A percentile compares a stretch with the other conserved stretches of the same genome.
Conservation (phyloP, 805 yeast species). For the Barnettozyma siamensis region DNA sequence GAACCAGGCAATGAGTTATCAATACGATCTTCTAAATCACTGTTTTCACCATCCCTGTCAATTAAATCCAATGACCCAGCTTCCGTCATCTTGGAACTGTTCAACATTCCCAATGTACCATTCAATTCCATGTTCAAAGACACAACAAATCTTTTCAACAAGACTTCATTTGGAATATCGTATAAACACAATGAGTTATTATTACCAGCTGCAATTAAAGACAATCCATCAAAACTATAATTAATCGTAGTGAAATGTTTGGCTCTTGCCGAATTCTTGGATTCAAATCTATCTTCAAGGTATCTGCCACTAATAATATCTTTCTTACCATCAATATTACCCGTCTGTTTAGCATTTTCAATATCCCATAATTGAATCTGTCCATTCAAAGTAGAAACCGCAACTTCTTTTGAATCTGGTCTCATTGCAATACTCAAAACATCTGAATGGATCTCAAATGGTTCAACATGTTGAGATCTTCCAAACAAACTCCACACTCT, state of each 20-base stretch:
- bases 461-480: conserved; percentile 83
- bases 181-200: conserved; percentile 87
- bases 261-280: conserved; percentile 77
- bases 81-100: conserved; percentile 79
- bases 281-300: conserved; percentile 71
- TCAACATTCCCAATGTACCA: conserved; percentile 76
- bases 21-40: conserved; percentile 76
- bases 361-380: conserved; percentile 79
- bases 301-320: conserved; percentile 88
- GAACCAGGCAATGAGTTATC: conserved; percentile 85
- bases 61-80: conserved; percentile 80
- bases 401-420: conserved; percentile 90
- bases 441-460: conserved; percentile 79
- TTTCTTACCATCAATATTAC: conserved; percentile 76
- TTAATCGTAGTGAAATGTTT: conserved; percentile 75
- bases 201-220: conserved; percentile 89
- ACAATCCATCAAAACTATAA: conserved; percentile 85
- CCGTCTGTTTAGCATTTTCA: conserved; percentile 72
- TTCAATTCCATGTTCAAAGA: conserved; percentile 87
- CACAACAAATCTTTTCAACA: conserved; percentile 74
- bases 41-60: conserved; percentile 80
- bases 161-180: conserved; percentile 83
- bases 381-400: conserved; percentile 86
- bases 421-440: conserved; percentile 77
- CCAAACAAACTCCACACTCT: conserved; percentile 91